Evolutionary conservation across 805 yeast genomes (phyloP).

Genomic region (Naumovozyma baii): DNA sequence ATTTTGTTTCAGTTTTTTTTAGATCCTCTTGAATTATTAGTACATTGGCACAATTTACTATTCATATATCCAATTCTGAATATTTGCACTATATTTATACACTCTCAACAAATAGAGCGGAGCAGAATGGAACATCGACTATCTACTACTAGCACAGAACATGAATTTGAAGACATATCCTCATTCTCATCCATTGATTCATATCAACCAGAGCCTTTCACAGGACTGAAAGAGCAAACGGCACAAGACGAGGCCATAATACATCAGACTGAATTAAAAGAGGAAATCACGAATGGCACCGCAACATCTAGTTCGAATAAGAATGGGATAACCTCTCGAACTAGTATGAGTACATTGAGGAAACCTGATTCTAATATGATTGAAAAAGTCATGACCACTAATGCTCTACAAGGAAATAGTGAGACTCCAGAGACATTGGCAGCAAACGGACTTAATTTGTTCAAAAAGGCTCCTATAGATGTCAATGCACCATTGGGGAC

Average conservation of each 20-base stretch:
- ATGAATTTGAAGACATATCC: constrained; percentile 22
- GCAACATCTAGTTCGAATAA: not conserved
- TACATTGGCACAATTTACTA: too few relatives aligned
- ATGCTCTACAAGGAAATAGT: constrained; percentile 15
- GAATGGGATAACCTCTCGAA: constrained; percentile 4
- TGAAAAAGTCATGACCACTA: constrained; percentile 18
- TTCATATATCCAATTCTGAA: too few relatives aligned
- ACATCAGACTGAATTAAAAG: not conserved
- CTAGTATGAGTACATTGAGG: constrained; percentile 12
- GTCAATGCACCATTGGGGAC: constrained; percentile 15
- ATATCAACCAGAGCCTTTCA: constrained; percentile 20
- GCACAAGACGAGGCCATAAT: not conserved
- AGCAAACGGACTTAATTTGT: constrained; percentile 9
- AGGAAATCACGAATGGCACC: not conserved
- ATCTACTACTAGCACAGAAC: constrained; percentile 6
- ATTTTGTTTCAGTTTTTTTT: too few relatives aligned
- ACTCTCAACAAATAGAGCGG: too few relatives aligned
- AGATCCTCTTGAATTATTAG: too few relatives aligned
- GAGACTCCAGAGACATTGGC: constrained; percentile 20
- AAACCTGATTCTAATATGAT: constrained; percentile 12
- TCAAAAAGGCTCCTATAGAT: constrained; percentile 13
- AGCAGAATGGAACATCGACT: not conserved
- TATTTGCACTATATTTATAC: too few relatives aligned
- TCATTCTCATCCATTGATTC: constrained; percentile 23
- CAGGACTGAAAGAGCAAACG: constrained; percentile 6